Percentiles rank a stretch among this genome's conserved stretches.
phyloP scores from a whole-genome alignment of 352 stramenopile species.

The Plasmopara viticola region DNA sequence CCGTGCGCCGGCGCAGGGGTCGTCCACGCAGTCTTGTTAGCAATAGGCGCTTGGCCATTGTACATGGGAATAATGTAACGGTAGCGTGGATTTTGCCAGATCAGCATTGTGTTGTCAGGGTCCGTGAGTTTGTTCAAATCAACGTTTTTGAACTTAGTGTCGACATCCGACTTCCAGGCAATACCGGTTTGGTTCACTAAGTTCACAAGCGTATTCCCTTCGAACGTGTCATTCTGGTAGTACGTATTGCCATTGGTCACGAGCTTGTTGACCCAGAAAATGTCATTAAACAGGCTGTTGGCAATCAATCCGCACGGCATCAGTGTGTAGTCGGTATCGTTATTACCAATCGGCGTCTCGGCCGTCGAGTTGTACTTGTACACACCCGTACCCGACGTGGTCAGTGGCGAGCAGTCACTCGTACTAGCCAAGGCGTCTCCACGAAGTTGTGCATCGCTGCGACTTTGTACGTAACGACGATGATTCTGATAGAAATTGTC shows the following conservation, averaged over 20 bases:
- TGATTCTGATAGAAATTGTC: constrained; percentile 99
- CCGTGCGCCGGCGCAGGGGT: constrained; percentile 57
- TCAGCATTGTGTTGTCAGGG: constrained; percentile 46
- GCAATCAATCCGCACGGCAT: constrained; percentile 98
- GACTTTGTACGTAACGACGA: constrained; percentile 88
- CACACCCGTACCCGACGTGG: constrained; percentile 24
- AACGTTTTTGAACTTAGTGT: constrained; percentile 96
- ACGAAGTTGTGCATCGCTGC: constrained; percentile 87
- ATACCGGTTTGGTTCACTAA: constrained; percentile 94
- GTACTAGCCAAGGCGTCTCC: constrained; percentile 55
- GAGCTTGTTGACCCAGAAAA: constrained; percentile 84
- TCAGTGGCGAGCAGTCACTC: constrained; percentile 83
- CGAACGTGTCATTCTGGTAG: constrained; percentile 62
- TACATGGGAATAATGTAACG: constrained; percentile 77
- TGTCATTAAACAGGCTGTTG: constrained; percentile 98
- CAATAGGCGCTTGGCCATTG: constrained; percentile 38
- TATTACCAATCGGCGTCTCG: constrained; percentile 26
- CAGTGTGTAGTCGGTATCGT: constrained; percentile 57
- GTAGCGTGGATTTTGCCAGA: constrained; percentile 83
- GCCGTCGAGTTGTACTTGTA: constrained; percentile 74
- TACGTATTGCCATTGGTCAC: constrained; percentile 35
- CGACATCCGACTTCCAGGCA: constrained; percentile 94
- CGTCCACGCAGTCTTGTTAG: constrained; percentile 82
- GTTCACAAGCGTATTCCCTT: constrained; percentile 54
- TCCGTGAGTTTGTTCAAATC: constrained; percentile 27